Conservation (phyloP, 129 eudicot species). For the Logfia minima region DNA sequence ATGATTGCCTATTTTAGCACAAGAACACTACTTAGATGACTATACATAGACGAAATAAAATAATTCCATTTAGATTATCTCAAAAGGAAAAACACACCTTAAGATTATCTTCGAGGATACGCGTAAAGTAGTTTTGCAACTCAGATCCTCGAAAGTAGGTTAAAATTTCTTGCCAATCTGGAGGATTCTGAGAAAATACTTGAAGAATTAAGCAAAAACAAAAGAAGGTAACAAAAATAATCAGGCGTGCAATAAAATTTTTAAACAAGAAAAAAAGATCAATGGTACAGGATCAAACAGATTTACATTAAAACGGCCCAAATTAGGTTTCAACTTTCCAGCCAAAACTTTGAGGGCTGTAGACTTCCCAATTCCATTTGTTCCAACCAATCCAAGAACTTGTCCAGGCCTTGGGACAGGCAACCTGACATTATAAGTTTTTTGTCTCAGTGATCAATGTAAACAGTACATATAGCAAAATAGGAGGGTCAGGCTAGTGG, state of each 20-base stretch:
- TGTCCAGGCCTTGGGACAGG: conserved; percentile 96
- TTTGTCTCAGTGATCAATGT: conserved; percentile 13
- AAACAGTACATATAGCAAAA: conserved; percentile 7
- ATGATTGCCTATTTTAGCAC: conserved; percentile 64
- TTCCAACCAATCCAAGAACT: conserved; percentile 97
- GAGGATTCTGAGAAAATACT: conserved; percentile 71
- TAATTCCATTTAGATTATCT: neutral
- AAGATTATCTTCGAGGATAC: conserved; percentile 89
- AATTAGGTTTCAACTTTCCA: conserved; percentile 79
- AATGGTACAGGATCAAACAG: neutral
- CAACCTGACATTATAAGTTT: conserved; percentile 48
- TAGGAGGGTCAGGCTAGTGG: neutral
- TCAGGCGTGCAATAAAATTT: neutral
- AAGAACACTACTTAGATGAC: neutral
- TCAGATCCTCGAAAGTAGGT: conserved; percentile 94
- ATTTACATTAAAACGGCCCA: conserved; percentile 77
- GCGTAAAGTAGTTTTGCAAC: conserved; percentile 91
- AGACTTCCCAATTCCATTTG: conserved; percentile 83
- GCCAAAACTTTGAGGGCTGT: conserved; percentile 85
- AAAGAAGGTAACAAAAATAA: neutral
- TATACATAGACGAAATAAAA: neutral
- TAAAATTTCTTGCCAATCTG: conserved; percentile 97
- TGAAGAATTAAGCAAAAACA: neutral
- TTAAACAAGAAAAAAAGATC: neutral
- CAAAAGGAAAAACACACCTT: conserved; percentile 47